Evolutionary conservation across 257 asterid genomes (phyloP).

Genomic region (Nicotiana sylvestris): DNA sequence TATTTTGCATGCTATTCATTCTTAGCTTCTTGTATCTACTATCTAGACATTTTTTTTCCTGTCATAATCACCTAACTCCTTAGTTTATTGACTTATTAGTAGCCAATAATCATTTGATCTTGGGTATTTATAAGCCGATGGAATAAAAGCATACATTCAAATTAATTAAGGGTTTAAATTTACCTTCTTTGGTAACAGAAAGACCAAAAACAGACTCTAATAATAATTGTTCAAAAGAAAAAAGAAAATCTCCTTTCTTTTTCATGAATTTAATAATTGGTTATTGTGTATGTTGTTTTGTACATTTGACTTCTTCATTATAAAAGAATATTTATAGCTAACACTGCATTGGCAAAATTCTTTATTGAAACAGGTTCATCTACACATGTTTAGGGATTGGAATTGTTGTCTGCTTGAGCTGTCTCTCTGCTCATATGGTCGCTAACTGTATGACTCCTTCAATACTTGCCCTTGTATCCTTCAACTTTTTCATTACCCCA

Average conservation of each 20-base stretch:
- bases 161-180: too few species aligned
- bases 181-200: neutral
- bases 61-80: neutral
- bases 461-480: conserved; percentile 7
- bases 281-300: neutral
- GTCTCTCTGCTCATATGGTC: neutral
- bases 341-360: neutral
- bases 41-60: neutral
- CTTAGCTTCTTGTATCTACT: too few species aligned
- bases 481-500: neutral
- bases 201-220: neutral
- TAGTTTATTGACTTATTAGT: neutral
- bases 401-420: conserved; percentile 11
- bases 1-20: too few species aligned
- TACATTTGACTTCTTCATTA: too few species aligned
- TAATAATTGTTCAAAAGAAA: too few species aligned
- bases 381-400: conserved; percentile 7
- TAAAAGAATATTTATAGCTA: neutral
- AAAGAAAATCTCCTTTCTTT: too few species aligned
- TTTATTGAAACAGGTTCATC: conserved; percentile 13
- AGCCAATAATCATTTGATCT: too few species aligned
- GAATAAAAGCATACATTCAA: too few species aligned
- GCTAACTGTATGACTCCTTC: conserved; percentile 7
- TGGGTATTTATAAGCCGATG: too few species aligned
- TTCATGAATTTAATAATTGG: too few species aligned